phyloP scores from a whole-genome alignment of 371 early-diverging fungal genomes.

The Entomophthora muscae region DNA sequence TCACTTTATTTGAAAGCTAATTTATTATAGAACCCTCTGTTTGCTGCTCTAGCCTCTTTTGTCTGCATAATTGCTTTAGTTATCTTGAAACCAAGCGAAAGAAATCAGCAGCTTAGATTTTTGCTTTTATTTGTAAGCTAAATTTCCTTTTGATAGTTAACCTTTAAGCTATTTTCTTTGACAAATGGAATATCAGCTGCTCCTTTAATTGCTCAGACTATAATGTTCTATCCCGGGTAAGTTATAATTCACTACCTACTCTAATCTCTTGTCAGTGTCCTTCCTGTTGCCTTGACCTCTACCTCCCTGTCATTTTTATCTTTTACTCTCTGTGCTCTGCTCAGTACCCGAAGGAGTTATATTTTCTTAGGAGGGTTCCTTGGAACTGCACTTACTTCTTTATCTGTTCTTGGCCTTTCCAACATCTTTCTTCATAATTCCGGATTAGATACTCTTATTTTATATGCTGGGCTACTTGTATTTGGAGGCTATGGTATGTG shows the following conservation, averaged over 20 bases:
- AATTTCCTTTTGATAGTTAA: background rate
- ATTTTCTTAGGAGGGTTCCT: slow-evolving; percentile 20
- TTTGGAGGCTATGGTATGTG: slow-evolving; percentile 17
- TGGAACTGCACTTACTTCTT: slow-evolving; percentile 12
- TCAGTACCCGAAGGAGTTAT: slow-evolving; percentile 13
- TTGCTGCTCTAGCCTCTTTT: background rate
- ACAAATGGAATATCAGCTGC: background rate
- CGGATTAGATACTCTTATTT: slow-evolving; percentile 15
- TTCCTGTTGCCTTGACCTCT: slow-evolving; percentile 11
- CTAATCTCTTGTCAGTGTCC: slow-evolving; percentile 3
- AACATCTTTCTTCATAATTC: slow-evolving; percentile 18
- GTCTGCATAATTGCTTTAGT: slow-evolving; percentile 1
- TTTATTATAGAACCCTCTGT: background rate
- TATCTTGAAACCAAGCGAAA: background rate
- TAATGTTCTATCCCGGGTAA: slow-evolving; percentile 7
- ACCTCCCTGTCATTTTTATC: slow-evolving; percentile 19
- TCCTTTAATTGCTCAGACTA: slow-evolving; percentile 1
- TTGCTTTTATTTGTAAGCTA: background rate
- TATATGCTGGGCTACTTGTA: slow-evolving; percentile 21
- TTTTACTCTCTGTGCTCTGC: slow-evolving; percentile 18
- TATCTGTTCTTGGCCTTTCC: slow-evolving; percentile 14
- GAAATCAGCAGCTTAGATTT: background rate
- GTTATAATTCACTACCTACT: background rate
- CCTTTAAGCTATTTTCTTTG: slow-evolving; percentile 4
- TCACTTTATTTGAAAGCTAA: background rate